Evolutionary conservation across 441 rosid species (phyloP), one percentile per base, ranked within the genome.

Genomic region (Populus hybrid): DNA sequence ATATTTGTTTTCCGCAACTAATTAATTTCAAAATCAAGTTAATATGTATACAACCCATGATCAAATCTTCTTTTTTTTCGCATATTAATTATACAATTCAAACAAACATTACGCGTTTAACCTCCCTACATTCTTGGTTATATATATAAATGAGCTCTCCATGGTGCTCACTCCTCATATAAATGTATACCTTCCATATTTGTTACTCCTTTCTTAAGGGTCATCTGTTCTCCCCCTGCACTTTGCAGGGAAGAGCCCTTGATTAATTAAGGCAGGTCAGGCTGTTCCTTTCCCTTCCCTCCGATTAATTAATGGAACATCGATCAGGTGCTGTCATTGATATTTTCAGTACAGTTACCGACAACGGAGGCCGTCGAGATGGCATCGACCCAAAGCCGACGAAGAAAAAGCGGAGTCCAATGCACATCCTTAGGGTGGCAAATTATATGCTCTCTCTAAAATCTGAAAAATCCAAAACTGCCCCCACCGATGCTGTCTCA

Each of bases 391-490:
- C 4, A 6, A 16, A 53, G 30, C 23, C 12, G 67, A 67, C 24
- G 32, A 88, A 78, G 82, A 88, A 87, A 35, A 87, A 82, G 78
- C 83, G 85, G 18, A 80, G 88, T 57, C 78, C 87, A 5, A 69
- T 88, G 81, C 83, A 82, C 77, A 3, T 91, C 34, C 21, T 92
- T 69, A 83, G 82, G 84, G 82, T 79, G 3, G 87, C 87, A 7
- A 70, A 88, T 78, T 83, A 73, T 83, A 80, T 90, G 86, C 61
- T 91, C 5, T 85, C 84, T 61, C 59, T 19, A 35, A 84, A 81
- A 68, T 74, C 87, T 3, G 19, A 78, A 2, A 85, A 87, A 69
- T 77, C 87, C 10, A 81, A 90, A 21, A 10, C 85, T 76, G 34
- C 77, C 42, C 70, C 71, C 1, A 24, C 61, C 6, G 75, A 76